phyloP scores from a whole-genome alignment of 352 stramenopile species.

The Globisporangium splendens region DNA sequence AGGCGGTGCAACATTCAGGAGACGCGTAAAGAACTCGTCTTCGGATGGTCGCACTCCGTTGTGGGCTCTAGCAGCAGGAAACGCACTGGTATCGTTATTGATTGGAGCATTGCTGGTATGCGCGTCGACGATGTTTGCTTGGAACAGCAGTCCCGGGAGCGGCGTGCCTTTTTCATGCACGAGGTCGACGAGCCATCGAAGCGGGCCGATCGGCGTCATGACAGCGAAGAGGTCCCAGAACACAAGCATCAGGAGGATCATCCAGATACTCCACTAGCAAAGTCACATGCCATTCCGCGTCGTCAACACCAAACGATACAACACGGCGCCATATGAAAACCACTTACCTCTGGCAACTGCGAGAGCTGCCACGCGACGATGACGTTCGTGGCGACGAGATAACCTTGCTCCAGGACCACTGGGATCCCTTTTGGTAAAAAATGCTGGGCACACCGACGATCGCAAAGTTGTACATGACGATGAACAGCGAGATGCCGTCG shows the following conservation, averaged over 20 bases:
- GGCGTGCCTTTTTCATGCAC: slow-evolving; percentile 86
- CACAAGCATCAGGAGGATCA: slow-evolving; percentile 89
- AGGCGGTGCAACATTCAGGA: no score
- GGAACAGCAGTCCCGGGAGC: slow-evolving; percentile 94
- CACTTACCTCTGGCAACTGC: slow-evolving; percentile 92
- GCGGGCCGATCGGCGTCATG: slow-evolving; percentile 92
- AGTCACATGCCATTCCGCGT: not conserved
- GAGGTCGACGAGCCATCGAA: slow-evolving; percentile 92
- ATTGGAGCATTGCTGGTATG: slow-evolving; percentile 14
- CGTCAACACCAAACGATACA: no score
- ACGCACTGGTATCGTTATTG: no score
- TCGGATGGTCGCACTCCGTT: no score
- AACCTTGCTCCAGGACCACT: slow-evolving; percentile 78
- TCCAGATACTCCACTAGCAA: slow-evolving; percentile 78
- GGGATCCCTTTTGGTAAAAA: slow-evolving; percentile 87
- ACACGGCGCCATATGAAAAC: not conserved
- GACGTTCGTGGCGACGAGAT: slow-evolving; percentile 91
- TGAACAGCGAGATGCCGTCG: slow-evolving; percentile 40
- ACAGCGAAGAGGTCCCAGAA: slow-evolving; percentile 98
- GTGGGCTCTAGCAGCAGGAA: no score
- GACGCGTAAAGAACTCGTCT: no score
- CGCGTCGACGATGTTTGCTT: slow-evolving; percentile 71
- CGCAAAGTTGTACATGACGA: slow-evolving; percentile 90
- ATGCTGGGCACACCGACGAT: slow-evolving; percentile 81
- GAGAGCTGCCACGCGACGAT: slow-evolving; percentile 96